phyloP scores from a whole-genome alignment of 805 yeast species.

The Cyberlindnera samutprakarnensis region DNA sequence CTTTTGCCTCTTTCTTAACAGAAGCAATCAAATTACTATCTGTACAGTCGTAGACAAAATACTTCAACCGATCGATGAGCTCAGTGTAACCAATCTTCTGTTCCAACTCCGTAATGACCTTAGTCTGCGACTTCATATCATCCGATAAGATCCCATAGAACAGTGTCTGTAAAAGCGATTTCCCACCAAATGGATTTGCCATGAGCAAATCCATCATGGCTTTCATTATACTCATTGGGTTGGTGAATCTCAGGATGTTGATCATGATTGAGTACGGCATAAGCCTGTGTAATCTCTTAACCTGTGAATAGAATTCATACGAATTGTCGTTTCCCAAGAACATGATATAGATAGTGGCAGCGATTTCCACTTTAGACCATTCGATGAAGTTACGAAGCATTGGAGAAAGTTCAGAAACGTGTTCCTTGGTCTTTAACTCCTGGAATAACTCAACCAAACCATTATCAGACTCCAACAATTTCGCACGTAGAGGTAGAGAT shows the following conservation, averaged over 20 bases:
- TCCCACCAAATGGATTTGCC: slow-evolving; percentile 67
- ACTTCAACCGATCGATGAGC: slow-evolving; percentile 24
- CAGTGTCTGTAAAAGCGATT: slow-evolving; percentile 64
- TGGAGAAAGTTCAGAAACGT: slow-evolving; percentile 54
- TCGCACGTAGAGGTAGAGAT: slow-evolving; percentile 51
- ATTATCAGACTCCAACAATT: slow-evolving; percentile 39
- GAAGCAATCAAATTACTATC: slow-evolving; percentile 24
- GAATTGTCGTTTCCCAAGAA: slow-evolving; percentile 79
- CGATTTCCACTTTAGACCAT: slow-evolving; percentile 76
- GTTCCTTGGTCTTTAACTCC: slow-evolving; percentile 52
- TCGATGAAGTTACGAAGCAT: slow-evolving; percentile 64
- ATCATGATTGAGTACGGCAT: slow-evolving; percentile 78
- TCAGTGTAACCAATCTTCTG: slow-evolving; percentile 25
- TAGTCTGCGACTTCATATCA: slow-evolving; percentile 58
- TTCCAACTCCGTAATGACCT: slow-evolving; percentile 41
- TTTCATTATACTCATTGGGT: slow-evolving; percentile 80
- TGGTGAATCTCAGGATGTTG: slow-evolving; percentile 73
- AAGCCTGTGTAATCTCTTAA: slow-evolving; percentile 61
- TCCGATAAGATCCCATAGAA: slow-evolving; percentile 69
- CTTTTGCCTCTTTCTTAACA: slow-evolving; percentile 15
- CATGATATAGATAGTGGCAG: slow-evolving; percentile 75
- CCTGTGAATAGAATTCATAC: slow-evolving; percentile 63
- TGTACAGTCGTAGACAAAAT: slow-evolving; percentile 27
- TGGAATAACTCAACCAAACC: slow-evolving; percentile 56
- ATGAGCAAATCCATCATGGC: slow-evolving; percentile 74